phyloP scores from a whole-genome alignment of 495 filamentous ascomycete species.

The Penicillium paradoxum region DNA sequence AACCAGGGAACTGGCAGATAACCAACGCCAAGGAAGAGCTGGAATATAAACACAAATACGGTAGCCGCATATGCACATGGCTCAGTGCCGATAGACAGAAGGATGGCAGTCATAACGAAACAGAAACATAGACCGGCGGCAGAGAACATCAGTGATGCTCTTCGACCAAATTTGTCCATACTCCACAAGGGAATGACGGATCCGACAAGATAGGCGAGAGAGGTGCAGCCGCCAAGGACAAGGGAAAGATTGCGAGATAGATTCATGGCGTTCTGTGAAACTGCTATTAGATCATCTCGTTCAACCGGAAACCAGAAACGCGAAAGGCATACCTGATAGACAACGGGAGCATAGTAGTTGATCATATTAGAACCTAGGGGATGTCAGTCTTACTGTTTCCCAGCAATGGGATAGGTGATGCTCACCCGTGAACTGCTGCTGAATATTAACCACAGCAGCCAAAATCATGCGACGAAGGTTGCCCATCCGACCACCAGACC shows the following conservation, averaged over 20 bases:
- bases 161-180: constrained; percentile 51
- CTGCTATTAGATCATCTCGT: too few relatives aligned
- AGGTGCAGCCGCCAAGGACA: constrained; percentile 48
- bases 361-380: constrained; percentile 50
- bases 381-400: background rate
- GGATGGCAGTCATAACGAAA: constrained; percentile 32
- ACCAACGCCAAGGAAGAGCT: constrained; percentile 45
- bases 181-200: constrained; percentile 32
- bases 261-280: constrained; percentile 42
- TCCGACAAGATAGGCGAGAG: constrained; percentile 34
- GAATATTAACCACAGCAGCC: constrained; percentile 30
- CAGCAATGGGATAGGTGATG: background rate
- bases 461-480: constrained; percentile 39
- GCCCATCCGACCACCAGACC: constrained; percentile 32
- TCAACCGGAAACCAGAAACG: too few relatives aligned
- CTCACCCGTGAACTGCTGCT: constrained; percentile 35
- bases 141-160: constrained; percentile 45
- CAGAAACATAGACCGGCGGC: constrained; percentile 42
- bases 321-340: constrained; percentile 44
- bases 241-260: constrained; percentile 47
- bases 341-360: constrained; percentile 39
- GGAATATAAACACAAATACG: constrained; percentile 45
- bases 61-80: constrained; percentile 35
- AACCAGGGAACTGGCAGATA: constrained; percentile 48
- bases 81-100: constrained; percentile 23